Evolutionary conservation across 371 early-diverging fungal genomes (phyloP), one percentile per base, ranked within the genome.

Genomic region (Mortierella sp.): DNA sequence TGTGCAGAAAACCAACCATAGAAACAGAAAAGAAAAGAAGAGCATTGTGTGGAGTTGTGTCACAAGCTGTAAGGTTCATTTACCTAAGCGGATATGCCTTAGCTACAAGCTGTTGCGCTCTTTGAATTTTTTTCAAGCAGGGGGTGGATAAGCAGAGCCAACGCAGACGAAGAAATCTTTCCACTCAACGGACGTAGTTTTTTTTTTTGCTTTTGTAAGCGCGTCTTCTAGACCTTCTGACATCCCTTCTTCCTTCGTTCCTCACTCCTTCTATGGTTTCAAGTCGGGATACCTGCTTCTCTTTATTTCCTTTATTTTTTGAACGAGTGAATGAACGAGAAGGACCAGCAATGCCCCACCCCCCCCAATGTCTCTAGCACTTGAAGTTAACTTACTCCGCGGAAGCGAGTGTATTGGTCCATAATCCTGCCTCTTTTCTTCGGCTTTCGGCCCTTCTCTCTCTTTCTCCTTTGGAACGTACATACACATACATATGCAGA

Each of bases 191-290:
- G 26, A 26, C 28, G 31, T 21, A 21, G n/a, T 11, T 37, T 57
- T 72, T 53, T 34, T 51, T 51, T 51, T 28, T 51, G 53, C 37
- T 51, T 72, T 48, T 72, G 72, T 54, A 51, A 40, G 53, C 73
- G 37, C 54, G 71, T 48, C 48, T 46, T 70, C 71, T 70, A 46
- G 26, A 43, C 53, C 53, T 53, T n/a, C 8, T 34, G 48, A 16
- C 40, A 9, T 10, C 46, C n/a, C 46, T 69, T 44, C 16, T 71
- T 26, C 48, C 28, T 48, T 46, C 34, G 13, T 31, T 34, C 34
- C 19, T 37, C 67, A 40, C 21, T 40, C 67, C 37, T 40, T 40
- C 61, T 34, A 61, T 34, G 37, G 34, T 31, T 54, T 34, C 40
- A 10, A 67, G 67, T 37, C 67, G 40, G 43, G 43, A 1, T 61